These are phyloP conservation scores for Boechera divaricarpa DNA, from an alignment of 345 rosid species.

Conservation along the genomic window DNA sequence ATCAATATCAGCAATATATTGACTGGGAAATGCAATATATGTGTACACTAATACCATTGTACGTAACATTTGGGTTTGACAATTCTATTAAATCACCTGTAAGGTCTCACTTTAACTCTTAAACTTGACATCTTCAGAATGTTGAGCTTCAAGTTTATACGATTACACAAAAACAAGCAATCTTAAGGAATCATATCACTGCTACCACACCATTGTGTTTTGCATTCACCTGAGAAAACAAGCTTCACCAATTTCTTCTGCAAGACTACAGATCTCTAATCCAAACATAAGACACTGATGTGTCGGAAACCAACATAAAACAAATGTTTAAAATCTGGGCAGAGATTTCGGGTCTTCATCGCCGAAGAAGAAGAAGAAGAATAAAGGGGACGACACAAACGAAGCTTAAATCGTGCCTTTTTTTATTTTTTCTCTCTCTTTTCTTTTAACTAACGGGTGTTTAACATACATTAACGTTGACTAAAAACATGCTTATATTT, in stretches of 20 bases:
- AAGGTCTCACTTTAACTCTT: not conserved
- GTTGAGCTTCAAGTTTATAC: not conserved
- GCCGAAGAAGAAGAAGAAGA: too few species aligned
- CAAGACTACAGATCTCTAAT: slow-evolving; percentile 14
- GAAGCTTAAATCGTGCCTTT: too few species aligned
- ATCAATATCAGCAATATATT: slow-evolving; percentile 90
- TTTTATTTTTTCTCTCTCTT: too few species aligned
- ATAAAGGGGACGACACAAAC: too few species aligned
- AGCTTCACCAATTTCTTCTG: not conserved
- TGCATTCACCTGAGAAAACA: slow-evolving; percentile 10
- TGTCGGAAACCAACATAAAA: slow-evolving; percentile 14
- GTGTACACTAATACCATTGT: slow-evolving; percentile 39
- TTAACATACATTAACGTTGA: too few species aligned
- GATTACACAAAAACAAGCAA: not conserved
- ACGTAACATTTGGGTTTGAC: slow-evolving; percentile 43
- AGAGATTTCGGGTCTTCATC: too few species aligned
- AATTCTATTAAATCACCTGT: slow-evolving; percentile 2
- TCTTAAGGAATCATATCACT: not conserved
- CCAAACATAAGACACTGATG: slow-evolving; percentile 15
- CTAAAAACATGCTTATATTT: too few species aligned
- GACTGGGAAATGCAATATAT: slow-evolving; percentile 77
- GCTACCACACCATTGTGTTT: not conserved
- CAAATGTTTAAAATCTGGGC: not conserved
- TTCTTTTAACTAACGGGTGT: too few species aligned
- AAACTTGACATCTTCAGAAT: not conserved